Conservation (phyloP, 1,284 basidiomycete genomes). For the Malassezia globosa region DNA sequence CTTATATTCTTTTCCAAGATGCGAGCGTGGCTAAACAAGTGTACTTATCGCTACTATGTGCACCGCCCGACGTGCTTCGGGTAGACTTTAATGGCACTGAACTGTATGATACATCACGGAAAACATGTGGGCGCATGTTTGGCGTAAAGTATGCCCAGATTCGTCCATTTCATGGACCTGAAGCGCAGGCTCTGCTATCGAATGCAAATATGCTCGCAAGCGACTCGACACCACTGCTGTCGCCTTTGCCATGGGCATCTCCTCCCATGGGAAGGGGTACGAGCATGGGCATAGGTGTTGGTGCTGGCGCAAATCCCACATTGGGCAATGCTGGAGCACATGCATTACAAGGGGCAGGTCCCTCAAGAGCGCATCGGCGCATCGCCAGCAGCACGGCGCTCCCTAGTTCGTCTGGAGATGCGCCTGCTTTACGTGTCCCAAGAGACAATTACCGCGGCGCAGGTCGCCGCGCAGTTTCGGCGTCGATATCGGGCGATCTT, state of each 20-base stretch:
- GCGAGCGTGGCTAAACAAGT: constrained; percentile 68
- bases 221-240: not conserved
- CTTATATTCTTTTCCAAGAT: constrained; percentile 79
- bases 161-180: constrained; percentile 5
- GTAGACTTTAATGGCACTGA: not conserved
- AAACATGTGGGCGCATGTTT: not conserved
- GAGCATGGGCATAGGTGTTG: no score
- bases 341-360: not conserved
- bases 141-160: constrained; percentile 5
- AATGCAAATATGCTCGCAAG: not conserved
- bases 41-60: constrained; percentile 71
- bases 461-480: no score
- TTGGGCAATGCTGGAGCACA: no score
- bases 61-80: constrained; percentile 52
- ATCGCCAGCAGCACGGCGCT: constrained; percentile 1
- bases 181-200: constrained; percentile 6
- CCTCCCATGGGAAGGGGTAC: no score
- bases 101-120: not conserved
- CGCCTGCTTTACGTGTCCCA: no score
- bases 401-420: no score
- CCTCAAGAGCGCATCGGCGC: not conserved
- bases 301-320: no score
- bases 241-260: not conserved
- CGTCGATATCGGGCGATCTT: no score
- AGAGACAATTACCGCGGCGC: no score